These are phyloP conservation scores for Myxozyma neglecta DNA, from an alignment of 805 yeast species.

Conservation along the genomic window DNA sequence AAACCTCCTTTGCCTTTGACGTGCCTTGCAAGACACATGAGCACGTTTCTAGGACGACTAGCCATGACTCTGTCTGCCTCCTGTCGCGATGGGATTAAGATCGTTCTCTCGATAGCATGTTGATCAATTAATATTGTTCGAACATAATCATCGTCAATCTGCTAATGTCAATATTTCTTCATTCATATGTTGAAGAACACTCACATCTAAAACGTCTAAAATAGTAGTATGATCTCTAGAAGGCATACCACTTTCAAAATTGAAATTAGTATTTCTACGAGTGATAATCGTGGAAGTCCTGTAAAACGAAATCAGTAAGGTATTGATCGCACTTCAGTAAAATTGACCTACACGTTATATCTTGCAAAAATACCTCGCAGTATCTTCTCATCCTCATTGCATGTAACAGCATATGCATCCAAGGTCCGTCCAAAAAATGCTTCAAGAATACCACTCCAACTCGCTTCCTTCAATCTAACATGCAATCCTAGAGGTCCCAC, in stretches of 20 bases:
- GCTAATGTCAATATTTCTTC: not conserved
- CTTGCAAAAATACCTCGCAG: constrained; percentile 23
- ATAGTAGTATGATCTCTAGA: constrained; percentile 48
- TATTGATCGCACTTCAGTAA: constrained; percentile 23
- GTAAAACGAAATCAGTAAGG: constrained; percentile 29
- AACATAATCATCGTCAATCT: constrained; percentile 53
- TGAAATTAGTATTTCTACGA: constrained; percentile 58
- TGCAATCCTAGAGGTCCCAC: constrained; percentile 78
- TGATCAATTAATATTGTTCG: constrained; percentile 65
- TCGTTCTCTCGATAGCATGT: constrained; percentile 53
- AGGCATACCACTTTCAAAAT: constrained; percentile 51
- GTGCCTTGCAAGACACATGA: constrained; percentile 46
- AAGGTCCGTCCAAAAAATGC: constrained; percentile 51
- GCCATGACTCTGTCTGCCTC: constrained; percentile 53
- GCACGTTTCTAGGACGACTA: constrained; percentile 44
- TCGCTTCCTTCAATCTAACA: constrained; percentile 55
- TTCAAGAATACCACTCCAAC: constrained; percentile 66
- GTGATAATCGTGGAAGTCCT: constrained; percentile 47
- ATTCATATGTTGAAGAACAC: not conserved
- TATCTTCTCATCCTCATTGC: constrained; percentile 55
- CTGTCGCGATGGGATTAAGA: constrained; percentile 53
- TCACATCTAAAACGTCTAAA: constrained; percentile 55
- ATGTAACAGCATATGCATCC: constrained; percentile 66
- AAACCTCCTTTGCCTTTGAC: constrained; percentile 49
- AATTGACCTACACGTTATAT: constrained; percentile 39